Base-by-base conservation (phyloP, 2,329 filamentous ascomycete genomes). In the Aspergillus ustus region DNA sequence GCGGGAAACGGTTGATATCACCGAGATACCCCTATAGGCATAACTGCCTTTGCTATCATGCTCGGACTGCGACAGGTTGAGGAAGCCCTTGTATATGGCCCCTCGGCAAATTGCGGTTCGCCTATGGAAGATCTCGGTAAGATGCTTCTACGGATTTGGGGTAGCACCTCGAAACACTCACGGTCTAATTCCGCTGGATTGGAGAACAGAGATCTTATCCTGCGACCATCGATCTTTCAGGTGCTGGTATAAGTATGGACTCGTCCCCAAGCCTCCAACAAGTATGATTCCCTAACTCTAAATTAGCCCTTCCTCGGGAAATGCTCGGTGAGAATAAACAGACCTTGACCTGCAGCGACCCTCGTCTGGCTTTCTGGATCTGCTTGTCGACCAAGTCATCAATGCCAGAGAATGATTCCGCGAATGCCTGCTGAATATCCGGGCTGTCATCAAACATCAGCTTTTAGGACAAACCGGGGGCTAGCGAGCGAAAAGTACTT, bases 351-450 rank as follows among this genome's bases (percentile, higher is more conserved):
- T 19, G 20, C 43, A 55, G 34, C 7, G 40, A 55, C 29, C 55
- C 19, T 52, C 17, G 28, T 40, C 19, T 57, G 11, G 25, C 44
- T 43, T 49, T 53, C n/a, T 53, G 22, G 22, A 59, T 53, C 31
- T 53, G 50, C 29, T 28, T 34, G 15, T 53, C 50, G 19, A 53
- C 29, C 17, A 59, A 17, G 8, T 11, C 29, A 15, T 53, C 50
- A 7, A 59, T 53, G 2, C 57, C 50, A 8, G 49, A 29, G 20
- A 59, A 49, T 17, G 57, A 46, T 40, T 46, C 49, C 2, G 40
- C n/a, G 17, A 59, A 59, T 2, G 56, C 56, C 28, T 52, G 48
- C n/a, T 52, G 45, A 17, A 59, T 59, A 52, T 59, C 37, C 15
- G 31, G 52, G 29, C 56, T 59, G 28, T 3, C 13, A n/a, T 20